These are phyloP conservation scores for Babesia sp. DNA, from an alignment of 169 alveolate genomes.

Conservation along the genomic window DNA sequence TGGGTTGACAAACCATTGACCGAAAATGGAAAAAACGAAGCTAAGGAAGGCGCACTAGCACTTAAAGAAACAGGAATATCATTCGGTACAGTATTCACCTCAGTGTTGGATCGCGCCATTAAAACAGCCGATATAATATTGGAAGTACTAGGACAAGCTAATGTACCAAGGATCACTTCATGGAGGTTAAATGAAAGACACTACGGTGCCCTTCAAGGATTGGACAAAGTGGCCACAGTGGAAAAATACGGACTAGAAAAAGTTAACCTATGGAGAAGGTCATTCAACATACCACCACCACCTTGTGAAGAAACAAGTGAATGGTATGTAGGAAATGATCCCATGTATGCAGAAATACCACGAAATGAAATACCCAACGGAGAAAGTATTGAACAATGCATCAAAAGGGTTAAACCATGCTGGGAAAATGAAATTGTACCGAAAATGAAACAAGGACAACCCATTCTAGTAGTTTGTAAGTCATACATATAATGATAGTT, in stretches of 20 bases:
- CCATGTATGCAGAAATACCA: constrained; percentile 85
- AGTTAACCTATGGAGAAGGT: constrained; percentile 95
- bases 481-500: no score
- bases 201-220: constrained; percentile 97
- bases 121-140: constrained; percentile 88
- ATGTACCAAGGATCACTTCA: constrained; percentile 86
- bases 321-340: constrained; percentile 89
- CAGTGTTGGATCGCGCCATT: constrained; percentile 93
- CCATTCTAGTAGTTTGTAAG: constrained; percentile 85
- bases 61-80: constrained; percentile 82
- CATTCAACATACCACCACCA: constrained; percentile 98
- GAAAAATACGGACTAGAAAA: constrained; percentile 94
- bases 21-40: constrained; percentile 92
- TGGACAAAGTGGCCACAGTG: constrained; percentile 95
- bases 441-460: constrained; percentile 86
- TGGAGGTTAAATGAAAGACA: constrained; percentile 97
- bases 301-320: constrained; percentile 85
- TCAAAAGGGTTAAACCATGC: constrained; percentile 92
- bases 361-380: constrained; percentile 90
- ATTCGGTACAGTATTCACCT: constrained; percentile 94
- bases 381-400: constrained; percentile 93
- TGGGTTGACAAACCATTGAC: constrained; percentile 97
- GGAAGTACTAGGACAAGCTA: constrained; percentile 86
- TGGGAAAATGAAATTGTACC: constrained; percentile 94
- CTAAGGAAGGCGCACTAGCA: constrained; percentile 90